A percentile compares a stretch with the other conserved stretches of the same genome.
phyloP scores from a whole-genome alignment of 192 early-diverging fungal genomes.

The Podila minutissima region DNA sequence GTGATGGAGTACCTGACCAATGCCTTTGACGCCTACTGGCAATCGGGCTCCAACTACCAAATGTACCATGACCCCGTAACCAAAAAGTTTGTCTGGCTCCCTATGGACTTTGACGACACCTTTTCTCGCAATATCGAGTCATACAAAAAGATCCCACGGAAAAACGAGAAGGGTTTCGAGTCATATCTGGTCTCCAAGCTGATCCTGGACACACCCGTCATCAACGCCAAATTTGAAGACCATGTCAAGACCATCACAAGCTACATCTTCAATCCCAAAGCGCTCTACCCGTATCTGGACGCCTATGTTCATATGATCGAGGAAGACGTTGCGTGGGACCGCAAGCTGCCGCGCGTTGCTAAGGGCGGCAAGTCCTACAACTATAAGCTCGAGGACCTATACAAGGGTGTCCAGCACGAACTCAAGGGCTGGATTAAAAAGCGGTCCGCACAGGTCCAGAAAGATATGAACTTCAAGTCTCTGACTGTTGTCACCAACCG shows the following conservation, averaged over 20 bases:
- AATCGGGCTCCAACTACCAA: conserved; percentile 52
- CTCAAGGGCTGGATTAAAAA: conserved; percentile 23
- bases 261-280: conserved; percentile 53
- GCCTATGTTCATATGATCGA: conserved; percentile 50
- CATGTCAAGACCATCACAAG: conserved; percentile 51
- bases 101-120: conserved; percentile 57
- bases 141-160: conserved; percentile 28
- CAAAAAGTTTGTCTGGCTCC: conserved; percentile 53
- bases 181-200: conserved; percentile 31
- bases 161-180: conserved; percentile 24
- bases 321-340: conserved; percentile 55
- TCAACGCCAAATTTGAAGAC: conserved; percentile 46
- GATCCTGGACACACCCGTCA: conserved; percentile 43
- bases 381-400: conserved; percentile 21
- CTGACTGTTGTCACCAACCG: conserved; percentile 9
- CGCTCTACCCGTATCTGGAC: conserved; percentile 39
- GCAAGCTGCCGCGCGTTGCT: conserved; percentile 14
- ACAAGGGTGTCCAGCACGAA: conserved; percentile 11
- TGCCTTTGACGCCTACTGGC: conserved; percentile 54
- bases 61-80: conserved; percentile 48
- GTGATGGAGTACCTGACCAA: conserved; percentile 50
- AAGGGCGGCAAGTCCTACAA: conserved; percentile 17
- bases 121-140: conserved; percentile 42
- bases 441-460: conserved; percentile 12
- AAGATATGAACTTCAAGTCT: conserved; percentile 20